Conservation (phyloP, 2,329 filamentous ascomycete species). For the Talaromyces albobiverticillius region DNA sequence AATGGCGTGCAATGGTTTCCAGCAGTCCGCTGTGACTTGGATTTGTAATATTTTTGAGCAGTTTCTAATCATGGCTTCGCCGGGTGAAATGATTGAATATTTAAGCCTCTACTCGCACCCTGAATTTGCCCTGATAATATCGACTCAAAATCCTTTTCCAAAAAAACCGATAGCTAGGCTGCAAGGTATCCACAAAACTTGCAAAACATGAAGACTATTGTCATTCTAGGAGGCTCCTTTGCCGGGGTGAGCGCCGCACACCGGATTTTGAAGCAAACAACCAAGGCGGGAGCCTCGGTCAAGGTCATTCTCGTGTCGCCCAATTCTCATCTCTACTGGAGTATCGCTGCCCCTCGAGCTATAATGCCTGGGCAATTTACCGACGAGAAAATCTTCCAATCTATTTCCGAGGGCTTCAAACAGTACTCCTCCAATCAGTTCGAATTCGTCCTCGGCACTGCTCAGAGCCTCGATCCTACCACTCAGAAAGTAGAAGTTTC, state of each 20-base stretch:
- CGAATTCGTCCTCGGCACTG: constrained; percentile 8
- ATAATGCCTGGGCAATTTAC: constrained; percentile 1
- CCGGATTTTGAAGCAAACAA: constrained; percentile 10
- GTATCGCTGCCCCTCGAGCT: constrained; percentile 9
- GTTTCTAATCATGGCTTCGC: neutral
- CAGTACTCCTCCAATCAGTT: constrained; percentile 8
- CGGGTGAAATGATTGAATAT: neutral
- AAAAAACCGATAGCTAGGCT: neutral
- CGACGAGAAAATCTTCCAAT: constrained; percentile 5
- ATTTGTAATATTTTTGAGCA: neutral
- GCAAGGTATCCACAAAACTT: too few species aligned
- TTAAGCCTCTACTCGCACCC: neutral
- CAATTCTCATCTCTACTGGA: constrained; percentile 13
- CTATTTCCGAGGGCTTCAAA: constrained; percentile 7
- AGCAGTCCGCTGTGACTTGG: neutral
- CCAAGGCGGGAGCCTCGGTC: neutral
- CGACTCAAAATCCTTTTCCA: neutral
- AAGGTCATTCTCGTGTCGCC: constrained; percentile 11
- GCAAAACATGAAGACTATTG: constrained; percentile 8
- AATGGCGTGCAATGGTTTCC: too few species aligned
- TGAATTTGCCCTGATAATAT: neutral
- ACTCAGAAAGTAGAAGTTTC: constrained; percentile 9
- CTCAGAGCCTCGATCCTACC: constrained; percentile 1
- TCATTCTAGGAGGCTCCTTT: constrained; percentile 11
- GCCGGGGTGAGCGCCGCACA: constrained; percentile 2